Base-by-base conservation (phyloP, 345 rosid species). In the Hirschfeldia incana region DNA sequence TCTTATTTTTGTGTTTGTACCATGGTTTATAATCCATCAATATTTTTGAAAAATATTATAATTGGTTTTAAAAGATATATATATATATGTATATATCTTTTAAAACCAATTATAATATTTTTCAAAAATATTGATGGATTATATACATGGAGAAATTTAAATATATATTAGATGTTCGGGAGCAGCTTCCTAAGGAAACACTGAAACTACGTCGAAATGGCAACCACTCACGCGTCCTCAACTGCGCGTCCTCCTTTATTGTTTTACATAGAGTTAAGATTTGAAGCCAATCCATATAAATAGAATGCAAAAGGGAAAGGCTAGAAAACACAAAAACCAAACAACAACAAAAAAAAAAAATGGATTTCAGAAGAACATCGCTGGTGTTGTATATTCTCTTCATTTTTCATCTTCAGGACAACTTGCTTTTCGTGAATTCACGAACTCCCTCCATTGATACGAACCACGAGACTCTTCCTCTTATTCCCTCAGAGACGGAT, bases 351-450 rank as follows among this genome's bases (percentile, higher is more conserved):
- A 21, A 44, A 21, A 21, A 21, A 0, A 58, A 72, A 60, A 73
- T 79, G 77, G 29, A 32, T 33, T 59, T 73, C 30, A 73, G 53
- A 79, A 79, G 70, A 73, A 34, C 70, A 67, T 67, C 65, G 15
- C 67, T 67, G 55, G 65, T 73, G 36, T 73, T 79, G 34, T 79
- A n/a, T 63, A 59, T 61, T 60, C 78, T 79, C 65, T 34, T 79
- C 8, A 5, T 73, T 13, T 46, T 44, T 49, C 33, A 44, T 42
- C 55, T 78, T 58, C 51, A 37, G 1, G 55, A 78, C 13, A 59
- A 32, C 26, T 15, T 73, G 55, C 16, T 3, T 67, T 27, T 26
- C 44, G 78, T 73, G 5, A 60, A 15, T 64, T 79, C 82, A 67
- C 26, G 16, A 11, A 57, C 74, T 67, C 60, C 63, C 26, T 32